Base-by-base conservation (phyloP, 306 rosid species). In the Vigna angularis region DNA sequence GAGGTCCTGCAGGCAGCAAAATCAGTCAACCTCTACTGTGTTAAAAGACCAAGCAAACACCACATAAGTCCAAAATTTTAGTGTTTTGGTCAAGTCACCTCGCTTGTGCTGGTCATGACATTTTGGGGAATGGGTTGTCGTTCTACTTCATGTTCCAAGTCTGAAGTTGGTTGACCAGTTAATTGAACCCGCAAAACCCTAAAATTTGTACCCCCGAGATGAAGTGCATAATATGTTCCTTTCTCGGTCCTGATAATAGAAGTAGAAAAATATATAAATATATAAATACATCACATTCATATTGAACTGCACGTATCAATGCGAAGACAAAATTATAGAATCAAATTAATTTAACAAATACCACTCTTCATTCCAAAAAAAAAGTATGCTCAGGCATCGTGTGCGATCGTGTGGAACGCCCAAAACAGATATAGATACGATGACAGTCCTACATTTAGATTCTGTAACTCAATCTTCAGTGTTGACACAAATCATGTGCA, bases 151-250 rank as follows among this genome's bases (percentile, higher is more conserved):
- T 84, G 83, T 64, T 85, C 87, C 70, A 89, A 58, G 17, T 56
- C 70, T 38, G 84, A 77, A 78, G 91, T 85, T 47, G 78, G 85
- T 83, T 81, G 88, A 79, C 98, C 98, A 50, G 82, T 83, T 74
- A 89, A 88, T 78, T 82, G 87, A 81, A 90, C 90, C 63, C 97
- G 89, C 83, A 88, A 80, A 73, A 90, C 97, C 93, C 98, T 81
- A 85, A 90, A 91, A 88, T 94, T 89, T 66, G 98, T 90, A 62
- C 94, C 98, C 51, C 96, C 97, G 72, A 94, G 94, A 89, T 94
- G 91, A 78, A 94, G 89, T 6, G 96, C 97, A 83, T 91, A 94
- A 77, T 86, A 90, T 63, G 91, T 89, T 85, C 97, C 98, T 69
- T 72, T 86, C 82, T 94, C 97, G 7, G 85, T 87, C 88, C 98